Evolutionary conservation across 129 eudicot genomes (phyloP).

Genomic region (Saussurea involucrata): DNA sequence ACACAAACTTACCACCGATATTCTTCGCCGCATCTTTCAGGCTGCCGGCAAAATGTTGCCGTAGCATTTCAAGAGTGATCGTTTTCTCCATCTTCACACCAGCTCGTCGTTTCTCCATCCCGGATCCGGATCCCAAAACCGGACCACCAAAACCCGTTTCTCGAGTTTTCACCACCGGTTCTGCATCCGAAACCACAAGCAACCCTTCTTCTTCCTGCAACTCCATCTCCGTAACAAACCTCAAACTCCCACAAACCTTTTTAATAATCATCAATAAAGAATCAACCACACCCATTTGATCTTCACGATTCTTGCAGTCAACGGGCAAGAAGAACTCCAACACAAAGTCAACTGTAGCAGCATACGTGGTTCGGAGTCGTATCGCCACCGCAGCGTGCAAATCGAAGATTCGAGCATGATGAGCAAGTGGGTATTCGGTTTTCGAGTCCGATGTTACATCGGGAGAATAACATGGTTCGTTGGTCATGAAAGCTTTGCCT

Average conservation of each 20-base stretch:
- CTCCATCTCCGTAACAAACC: conserved; percentile 64
- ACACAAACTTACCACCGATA: conserved; percentile 70
- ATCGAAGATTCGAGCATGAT: conserved; percentile 73
- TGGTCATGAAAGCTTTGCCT: conserved; percentile 67
- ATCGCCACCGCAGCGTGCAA: conserved; percentile 85
- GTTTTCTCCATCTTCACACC: conserved; percentile 71
- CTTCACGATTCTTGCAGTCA: conserved; percentile 50
- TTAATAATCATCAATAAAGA: conserved; percentile 53
- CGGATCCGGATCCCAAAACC: conserved; percentile 29
- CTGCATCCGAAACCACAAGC: conserved; percentile 26
- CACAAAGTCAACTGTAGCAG: conserved; percentile 67
- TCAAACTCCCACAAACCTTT: conserved; percentile 57
- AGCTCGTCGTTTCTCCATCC: conserved; percentile 56
- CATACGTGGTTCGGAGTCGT: conserved; percentile 62
- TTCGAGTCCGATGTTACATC: conserved; percentile 67
- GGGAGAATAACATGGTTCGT: conserved; percentile 63
- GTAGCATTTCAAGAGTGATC: conserved; percentile 67
- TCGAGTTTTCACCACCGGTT: conserved; percentile 4
- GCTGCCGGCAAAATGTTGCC: conserved; percentile 97
- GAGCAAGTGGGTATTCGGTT: conserved; percentile 87
- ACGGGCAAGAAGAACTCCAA: conserved; percentile 84
- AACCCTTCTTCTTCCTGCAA: conserved; percentile 53
- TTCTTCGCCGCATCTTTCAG: conserved; percentile 92
- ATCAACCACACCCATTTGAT: conserved; percentile 52
- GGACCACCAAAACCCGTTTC: conserved; percentile 16